phyloP scores from a whole-genome alignment of 768 basidiomycete species.

The Pulveroboletus sp. region DNA sequence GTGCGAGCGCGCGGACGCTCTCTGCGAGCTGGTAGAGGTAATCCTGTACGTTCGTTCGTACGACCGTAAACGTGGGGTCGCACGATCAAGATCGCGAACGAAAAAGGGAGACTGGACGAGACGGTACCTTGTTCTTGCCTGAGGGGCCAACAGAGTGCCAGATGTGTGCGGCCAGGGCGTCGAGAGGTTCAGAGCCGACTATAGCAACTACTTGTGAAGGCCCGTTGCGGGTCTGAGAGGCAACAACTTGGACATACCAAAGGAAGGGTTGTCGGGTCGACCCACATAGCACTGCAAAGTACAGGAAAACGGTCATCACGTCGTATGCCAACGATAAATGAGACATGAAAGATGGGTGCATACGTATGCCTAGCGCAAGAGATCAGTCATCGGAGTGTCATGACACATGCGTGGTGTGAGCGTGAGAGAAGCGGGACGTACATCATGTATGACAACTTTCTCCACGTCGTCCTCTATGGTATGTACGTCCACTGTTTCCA shows the following conservation, averaged over 20 bases:
- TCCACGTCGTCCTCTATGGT: constrained; percentile 48
- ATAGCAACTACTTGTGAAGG: not conserved
- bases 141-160: constrained; percentile 80
- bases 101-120: no score
- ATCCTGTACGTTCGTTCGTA: constrained; percentile 51
- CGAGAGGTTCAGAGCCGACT: constrained; percentile 86
- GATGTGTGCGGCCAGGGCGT: constrained; percentile 61
- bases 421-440: constrained; percentile 13
- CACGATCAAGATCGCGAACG: not conserved
- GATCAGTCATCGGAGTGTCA: not conserved
- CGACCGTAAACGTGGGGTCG: no score
- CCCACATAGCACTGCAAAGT: constrained; percentile 76
- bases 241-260: constrained; percentile 45
- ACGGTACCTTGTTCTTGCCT: constrained; percentile 81
- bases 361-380: constrained; percentile 45
- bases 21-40: constrained; percentile 78
- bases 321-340: no score
- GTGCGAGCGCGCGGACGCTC: constrained; percentile 66
- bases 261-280: constrained; percentile 79
- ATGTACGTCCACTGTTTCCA: constrained; percentile 73
- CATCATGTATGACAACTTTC: constrained; percentile 51
- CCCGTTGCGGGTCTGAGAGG: no score
- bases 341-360: constrained; percentile 17
- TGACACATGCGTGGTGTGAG: not conserved
- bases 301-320: not conserved